Evolutionary conservation across 1,284 basidiomycete genomes (phyloP), one percentile per base, ranked within the genome.

Genomic region (Cerioporus squamosus): DNA sequence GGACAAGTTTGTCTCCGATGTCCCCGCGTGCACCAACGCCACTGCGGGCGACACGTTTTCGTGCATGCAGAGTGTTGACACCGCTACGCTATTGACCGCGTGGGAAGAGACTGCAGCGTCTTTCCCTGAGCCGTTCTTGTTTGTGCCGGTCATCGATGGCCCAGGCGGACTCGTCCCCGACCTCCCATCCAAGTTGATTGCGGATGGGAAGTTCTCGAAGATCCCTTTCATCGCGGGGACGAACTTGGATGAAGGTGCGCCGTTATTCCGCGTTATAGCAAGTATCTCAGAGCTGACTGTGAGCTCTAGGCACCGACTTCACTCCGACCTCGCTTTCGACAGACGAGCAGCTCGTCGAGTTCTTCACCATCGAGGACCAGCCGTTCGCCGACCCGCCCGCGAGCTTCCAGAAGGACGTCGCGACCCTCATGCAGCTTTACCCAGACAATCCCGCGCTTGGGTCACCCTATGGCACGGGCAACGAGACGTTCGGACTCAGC

Each of bases 381-480:
- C 43, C 66, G 73, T 15, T 36, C 3, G 15, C 33, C 10, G 33
- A 36, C 33, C 33, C 67, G 53, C 71, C 79, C 0, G 75, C 78
- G 5, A 26, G 22, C 1, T 15, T 53, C 29, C 26, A 46, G n/a
- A 10, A 44, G 2, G 12, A 63, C 68, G 64, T 72, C 3, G 65
- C 76, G 15, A 62, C 59, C 12, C 57, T 84, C 14, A 53, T 83
- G 1, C 55, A 75, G 20, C 68, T 82, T 3, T 84, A 84, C 60
- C 81, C 82, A 0, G 75, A 82, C 56, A 70, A 74, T 44, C 81
- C 82, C 8, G 69, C 78, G 7, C 66, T 79, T 1, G 82, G 82
- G 0, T 81, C 80, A 0, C 83, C 82, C 0, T 84, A 76, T 64
- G 75, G 75, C 42, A 82, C 82, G 0, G 81, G 83, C 2, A 79